A percentile compares a stretch with the other conserved stretches of the same genome.
Conservation (phyloP, 371 early-diverging fungal species). For the Neoconidiobolus thromboides region DNA sequence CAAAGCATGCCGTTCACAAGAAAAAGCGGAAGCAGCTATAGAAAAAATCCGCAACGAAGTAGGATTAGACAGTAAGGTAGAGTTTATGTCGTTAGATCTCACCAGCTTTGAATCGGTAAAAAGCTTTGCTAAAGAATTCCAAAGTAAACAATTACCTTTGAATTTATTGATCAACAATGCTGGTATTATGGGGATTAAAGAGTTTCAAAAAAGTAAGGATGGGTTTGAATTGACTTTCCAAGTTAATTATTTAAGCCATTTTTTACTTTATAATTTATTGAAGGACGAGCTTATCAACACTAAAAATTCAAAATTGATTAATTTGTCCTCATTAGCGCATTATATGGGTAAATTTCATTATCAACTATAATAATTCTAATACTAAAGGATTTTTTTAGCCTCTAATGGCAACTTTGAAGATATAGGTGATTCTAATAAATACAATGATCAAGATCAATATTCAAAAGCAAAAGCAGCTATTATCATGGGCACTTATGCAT, state of each 20-base stretch:
- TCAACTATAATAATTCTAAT: neutral
- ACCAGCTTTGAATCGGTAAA: slow-evolving; percentile 4
- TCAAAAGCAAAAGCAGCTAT: neutral
- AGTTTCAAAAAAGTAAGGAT: neutral
- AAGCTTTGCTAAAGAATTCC: neutral
- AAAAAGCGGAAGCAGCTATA: slow-evolving; percentile 8
- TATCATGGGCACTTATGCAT: neutral
- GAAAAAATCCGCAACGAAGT: slow-evolving; percentile 8
- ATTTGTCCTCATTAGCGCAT: slow-evolving; percentile 1
- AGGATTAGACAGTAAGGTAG: slow-evolving; percentile 14
- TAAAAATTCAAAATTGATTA: neutral
- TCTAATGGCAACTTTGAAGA: neutral
- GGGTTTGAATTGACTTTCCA: neutral
- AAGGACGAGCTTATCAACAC: neutral
- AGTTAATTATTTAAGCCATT: neutral
- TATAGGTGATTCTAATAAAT: neutral
- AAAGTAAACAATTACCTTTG: neutral
- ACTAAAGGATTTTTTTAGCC: neutral
- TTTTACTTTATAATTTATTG: neutral
- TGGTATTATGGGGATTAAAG: neutral
- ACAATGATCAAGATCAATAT: neutral
- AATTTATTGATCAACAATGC: slow-evolving; percentile 2
- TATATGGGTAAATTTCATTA: neutral
- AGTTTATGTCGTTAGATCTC: slow-evolving; percentile 10
- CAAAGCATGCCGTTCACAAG: slow-evolving; percentile 7